Conservation (phyloP, 2,329 filamentous ascomycete species). For the Xylaria sp. region DNA sequence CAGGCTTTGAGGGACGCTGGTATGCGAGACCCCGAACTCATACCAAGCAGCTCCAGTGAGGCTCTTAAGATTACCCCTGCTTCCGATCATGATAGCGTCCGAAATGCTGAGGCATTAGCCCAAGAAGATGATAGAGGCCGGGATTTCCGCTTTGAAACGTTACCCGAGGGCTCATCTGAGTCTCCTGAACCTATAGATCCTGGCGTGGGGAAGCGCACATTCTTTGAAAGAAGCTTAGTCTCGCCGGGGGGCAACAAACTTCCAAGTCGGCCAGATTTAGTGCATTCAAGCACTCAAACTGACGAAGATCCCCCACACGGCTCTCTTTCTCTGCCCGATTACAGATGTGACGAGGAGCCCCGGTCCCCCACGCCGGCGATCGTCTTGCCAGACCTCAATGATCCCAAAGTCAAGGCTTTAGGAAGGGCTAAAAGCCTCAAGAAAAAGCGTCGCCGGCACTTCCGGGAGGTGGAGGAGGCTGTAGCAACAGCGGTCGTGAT, state of each 20-base stretch:
- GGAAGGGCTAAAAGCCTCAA: slow-evolving; percentile 57
- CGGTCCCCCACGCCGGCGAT: slow-evolving; percentile 60
- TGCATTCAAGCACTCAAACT: slow-evolving; percentile 49
- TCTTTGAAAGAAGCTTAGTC: slow-evolving; percentile 32
- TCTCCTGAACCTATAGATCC: background rate
- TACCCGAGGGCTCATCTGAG: background rate
- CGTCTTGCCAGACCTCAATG: slow-evolving; percentile 57
- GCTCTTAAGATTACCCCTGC: background rate
- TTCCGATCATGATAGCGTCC: background rate
- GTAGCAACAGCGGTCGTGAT: slow-evolving; percentile 66
- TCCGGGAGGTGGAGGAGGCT: slow-evolving; percentile 62
- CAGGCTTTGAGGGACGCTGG: slow-evolving; percentile 1
- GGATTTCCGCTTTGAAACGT: background rate
- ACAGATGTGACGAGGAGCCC: slow-evolving; percentile 44
- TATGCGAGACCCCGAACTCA: slow-evolving; percentile 7
- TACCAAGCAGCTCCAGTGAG: background rate
- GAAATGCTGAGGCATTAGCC: background rate
- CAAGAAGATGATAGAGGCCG: background rate
- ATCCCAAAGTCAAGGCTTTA: slow-evolving; percentile 54
- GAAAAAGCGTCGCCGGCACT: slow-evolving; percentile 58
- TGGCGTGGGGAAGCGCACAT: background rate
- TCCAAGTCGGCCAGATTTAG: slow-evolving; percentile 39
- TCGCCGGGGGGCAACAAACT: slow-evolving; percentile 41
- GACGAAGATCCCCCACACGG: slow-evolving; percentile 34
- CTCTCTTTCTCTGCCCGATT: background rate